A percentile compares a stretch with the other conserved stretches of the same genome.
Evolutionary conservation across 495 filamentous ascomycete genomes (phyloP).

Genomic region (Lasiosphaeria miniovina): DNA sequence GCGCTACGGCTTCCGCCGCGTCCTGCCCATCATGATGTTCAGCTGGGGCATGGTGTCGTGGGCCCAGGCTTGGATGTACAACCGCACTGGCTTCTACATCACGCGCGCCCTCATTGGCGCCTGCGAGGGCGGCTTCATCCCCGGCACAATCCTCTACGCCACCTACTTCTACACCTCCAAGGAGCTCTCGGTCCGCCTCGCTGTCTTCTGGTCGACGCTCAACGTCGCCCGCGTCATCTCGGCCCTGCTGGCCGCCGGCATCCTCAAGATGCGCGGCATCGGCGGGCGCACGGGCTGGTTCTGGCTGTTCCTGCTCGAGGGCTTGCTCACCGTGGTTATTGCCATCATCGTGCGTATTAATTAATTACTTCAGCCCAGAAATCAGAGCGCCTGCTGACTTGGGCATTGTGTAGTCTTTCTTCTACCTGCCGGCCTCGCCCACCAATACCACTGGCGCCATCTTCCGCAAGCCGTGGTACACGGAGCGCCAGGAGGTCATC

Average conservation of each 20-base stretch:
- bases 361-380: conserved; percentile 49
- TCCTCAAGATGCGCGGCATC: conserved; percentile 49
- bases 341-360: conserved; percentile 35
- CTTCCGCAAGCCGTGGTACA: conserved; percentile 55
- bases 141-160: conserved; percentile 49
- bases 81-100: conserved; percentile 35
- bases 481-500: conserved; percentile 52
- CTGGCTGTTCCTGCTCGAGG: conserved; percentile 55
- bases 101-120: conserved; percentile 42
- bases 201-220: conserved; percentile 48
- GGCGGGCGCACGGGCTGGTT: conserved; percentile 46
- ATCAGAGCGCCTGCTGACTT: background rate
- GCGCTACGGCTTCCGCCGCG: conserved; percentile 43
- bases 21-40: conserved; percentile 45
- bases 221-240: conserved; percentile 43
- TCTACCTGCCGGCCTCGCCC: conserved; percentile 18
- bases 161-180: conserved; percentile 51
- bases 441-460: conserved; percentile 49
- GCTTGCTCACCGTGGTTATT: conserved; percentile 48
- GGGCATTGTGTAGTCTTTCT: conserved; percentile 20
- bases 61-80: conserved; percentile 38
- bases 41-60: conserved; percentile 40
- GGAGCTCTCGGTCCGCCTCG: conserved; percentile 48
- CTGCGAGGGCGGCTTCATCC: conserved; percentile 47
- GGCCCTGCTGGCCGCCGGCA: conserved; percentile 46